Evolutionary conservation across 2,329 filamentous ascomycete genomes (phyloP).

Genomic region (Anthostomella pinea): DNA sequence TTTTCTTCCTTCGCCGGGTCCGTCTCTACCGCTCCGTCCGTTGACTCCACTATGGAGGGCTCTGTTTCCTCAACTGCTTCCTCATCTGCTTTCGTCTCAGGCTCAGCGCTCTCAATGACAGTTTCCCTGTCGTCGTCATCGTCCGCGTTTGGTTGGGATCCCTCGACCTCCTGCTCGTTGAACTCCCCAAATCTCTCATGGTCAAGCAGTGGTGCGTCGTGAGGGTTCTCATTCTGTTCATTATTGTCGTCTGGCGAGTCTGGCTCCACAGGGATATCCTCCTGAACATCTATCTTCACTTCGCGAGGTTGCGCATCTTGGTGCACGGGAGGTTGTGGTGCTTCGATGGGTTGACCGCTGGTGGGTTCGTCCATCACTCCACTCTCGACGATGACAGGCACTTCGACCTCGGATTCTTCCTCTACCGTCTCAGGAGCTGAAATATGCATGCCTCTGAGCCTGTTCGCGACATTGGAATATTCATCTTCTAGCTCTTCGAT

Average conservation of each 20-base stretch:
- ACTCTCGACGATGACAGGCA: conserved; percentile 41
- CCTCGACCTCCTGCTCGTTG: conserved; percentile 21
- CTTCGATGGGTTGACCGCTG: conserved; percentile 10
- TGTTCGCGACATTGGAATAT: conserved; percentile 43
- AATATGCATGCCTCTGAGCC: conserved; percentile 46
- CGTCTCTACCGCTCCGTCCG: conserved; percentile 7
- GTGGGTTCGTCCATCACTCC: conserved; percentile 28
- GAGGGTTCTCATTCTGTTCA: conserved; percentile 17
- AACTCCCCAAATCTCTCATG: conserved; percentile 24
- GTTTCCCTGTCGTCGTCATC: conserved; percentile 22
- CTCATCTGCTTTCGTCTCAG: background rate
- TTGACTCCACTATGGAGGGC: conserved; percentile 2
- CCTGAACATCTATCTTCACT: conserved; percentile 20
- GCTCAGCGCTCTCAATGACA: conserved; percentile 3
- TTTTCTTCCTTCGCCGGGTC: conserved; percentile 11
- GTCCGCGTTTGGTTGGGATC: conserved; percentile 21
- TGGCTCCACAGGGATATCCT: conserved; percentile 16
- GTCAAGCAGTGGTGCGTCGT: conserved; percentile 17
- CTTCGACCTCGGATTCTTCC: conserved; percentile 38
- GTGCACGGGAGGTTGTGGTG: conserved; percentile 15
- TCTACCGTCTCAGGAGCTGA: conserved; percentile 59
- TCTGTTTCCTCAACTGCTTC: conserved; percentile 4
- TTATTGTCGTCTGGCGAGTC: conserved; percentile 14
- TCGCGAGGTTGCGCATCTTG: conserved; percentile 12
- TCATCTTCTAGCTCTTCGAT: conserved; percentile 81